Percentiles rank a stretch among this genome's conserved stretches.
phyloP scores from a whole-genome alignment of 352 stramenopile species.

The Phytophthora pistaciae region DNA sequence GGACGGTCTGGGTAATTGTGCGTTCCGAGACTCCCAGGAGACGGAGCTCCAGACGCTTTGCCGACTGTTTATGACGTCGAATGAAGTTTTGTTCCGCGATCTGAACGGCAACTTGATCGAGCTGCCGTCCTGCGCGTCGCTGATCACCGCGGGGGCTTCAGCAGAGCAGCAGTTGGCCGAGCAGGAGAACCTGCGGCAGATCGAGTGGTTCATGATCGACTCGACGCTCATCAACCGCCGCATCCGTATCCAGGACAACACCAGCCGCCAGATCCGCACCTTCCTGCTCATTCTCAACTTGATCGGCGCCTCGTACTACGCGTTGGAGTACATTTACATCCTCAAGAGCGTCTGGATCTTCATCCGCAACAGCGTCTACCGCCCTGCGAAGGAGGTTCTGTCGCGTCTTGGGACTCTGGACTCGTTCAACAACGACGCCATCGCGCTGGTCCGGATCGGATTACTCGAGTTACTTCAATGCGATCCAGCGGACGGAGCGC shows the following conservation, averaged over 20 bases:
- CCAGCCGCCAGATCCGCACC: conserved; percentile 46
- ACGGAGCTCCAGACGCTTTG: conserved; percentile 46
- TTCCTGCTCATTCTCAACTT: conserved; percentile 48
- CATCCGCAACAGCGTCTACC: conserved; percentile 36
- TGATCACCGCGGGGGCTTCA: conserved; percentile 16
- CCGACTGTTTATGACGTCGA: conserved; percentile 38
- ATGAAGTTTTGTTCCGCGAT: conserved; percentile 39
- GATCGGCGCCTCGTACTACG: conserved; percentile 43
- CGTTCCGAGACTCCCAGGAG: conserved; percentile 50
- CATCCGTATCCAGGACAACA: conserved; percentile 52
- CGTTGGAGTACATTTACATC: conserved; percentile 44
- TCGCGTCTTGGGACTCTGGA: conserved; percentile 2
- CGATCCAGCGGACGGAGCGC: conserved; percentile 35
- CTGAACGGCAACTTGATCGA: conserved; percentile 28
- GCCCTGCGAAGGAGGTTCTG: conserved; percentile 10
- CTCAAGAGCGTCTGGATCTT: conserved; percentile 36
- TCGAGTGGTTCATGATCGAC: conserved; percentile 47
- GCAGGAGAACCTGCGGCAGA: conserved; percentile 38
- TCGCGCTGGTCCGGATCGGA: conserved; percentile 11
- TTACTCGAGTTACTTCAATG: conserved; percentile 32
- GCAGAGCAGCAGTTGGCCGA: conserved; percentile 1
- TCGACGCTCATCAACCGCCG: conserved; percentile 29
- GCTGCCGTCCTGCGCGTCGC: conserved; percentile 26
- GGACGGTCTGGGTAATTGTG: conserved; percentile 45
- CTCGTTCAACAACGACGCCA: conserved; percentile 10